These are phyloP conservation scores for Lipomyces spencermartinsiae DNA, from an alignment of 805 yeast species.

Conservation along the genomic window DNA sequence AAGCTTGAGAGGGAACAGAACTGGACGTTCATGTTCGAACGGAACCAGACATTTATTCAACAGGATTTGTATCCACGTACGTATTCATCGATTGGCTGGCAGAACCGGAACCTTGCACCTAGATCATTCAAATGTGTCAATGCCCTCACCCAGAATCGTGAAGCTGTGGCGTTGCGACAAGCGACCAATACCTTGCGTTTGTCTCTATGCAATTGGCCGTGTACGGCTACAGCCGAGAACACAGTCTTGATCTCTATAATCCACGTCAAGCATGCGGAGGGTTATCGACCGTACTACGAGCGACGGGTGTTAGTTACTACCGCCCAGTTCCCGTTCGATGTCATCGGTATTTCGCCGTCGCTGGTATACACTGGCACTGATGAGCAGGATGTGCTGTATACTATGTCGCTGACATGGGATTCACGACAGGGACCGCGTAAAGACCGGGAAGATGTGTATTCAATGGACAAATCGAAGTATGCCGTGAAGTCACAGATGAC, in stretches of 20 bases:
- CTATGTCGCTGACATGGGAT: constrained; percentile 33
- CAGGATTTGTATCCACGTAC: constrained; percentile 33
- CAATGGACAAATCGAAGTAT: constrained; percentile 17
- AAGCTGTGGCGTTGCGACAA: constrained; percentile 28
- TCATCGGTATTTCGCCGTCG: constrained; percentile 35
- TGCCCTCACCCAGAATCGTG: constrained; percentile 19
- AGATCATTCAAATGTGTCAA: constrained; percentile 30
- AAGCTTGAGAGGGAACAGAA: constrained; percentile 30
- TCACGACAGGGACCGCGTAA: constrained; percentile 31
- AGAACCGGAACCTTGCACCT: constrained; percentile 34
- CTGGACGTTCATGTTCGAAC: constrained; percentile 34
- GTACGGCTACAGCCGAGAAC: constrained; percentile 35
- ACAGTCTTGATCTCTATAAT: constrained; percentile 36
- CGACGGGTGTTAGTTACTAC: constrained; percentile 32
- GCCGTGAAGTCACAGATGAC: constrained; percentile 17
- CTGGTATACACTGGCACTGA: constrained; percentile 33
- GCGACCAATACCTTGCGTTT: constrained; percentile 35
- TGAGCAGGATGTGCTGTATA: constrained; percentile 27
- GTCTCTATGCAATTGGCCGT: constrained; percentile 37
- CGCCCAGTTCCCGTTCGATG: constrained; percentile 35
- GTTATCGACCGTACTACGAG: constrained; percentile 36
- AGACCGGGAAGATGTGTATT: constrained; percentile 24
- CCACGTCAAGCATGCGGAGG: constrained; percentile 34
- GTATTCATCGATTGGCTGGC: constrained; percentile 31
- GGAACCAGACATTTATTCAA: constrained; percentile 33